A percentile compares a stretch with the other conserved stretches of the same genome.
Evolutionary conservation across 371 early-diverging fungal species (phyloP).

Genomic region (Massospora cicadina): DNA sequence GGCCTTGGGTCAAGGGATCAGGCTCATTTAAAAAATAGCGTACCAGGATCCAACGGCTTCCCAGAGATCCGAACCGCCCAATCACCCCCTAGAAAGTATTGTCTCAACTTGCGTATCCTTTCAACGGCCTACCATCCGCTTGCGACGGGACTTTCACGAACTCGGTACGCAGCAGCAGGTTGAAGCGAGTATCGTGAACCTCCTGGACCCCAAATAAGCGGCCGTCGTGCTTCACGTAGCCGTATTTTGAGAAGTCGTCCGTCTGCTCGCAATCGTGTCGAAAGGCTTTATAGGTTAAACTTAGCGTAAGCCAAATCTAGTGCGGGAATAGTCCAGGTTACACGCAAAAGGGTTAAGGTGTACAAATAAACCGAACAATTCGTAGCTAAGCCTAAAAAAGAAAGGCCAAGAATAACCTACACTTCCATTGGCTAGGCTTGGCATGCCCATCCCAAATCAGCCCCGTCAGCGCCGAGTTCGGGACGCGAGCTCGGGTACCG

Average conservation of each 20-base stretch:
- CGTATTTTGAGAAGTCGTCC: slow-evolving; percentile 58
- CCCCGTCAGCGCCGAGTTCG: slow-evolving; percentile 66
- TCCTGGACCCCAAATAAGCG: slow-evolving; percentile 56
- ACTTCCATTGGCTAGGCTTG: slow-evolving; percentile 29
- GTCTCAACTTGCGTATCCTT: too few species aligned
- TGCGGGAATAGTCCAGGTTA: not conserved
- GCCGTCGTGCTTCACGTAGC: slow-evolving; percentile 80
- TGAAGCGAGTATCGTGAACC: slow-evolving; percentile 47
- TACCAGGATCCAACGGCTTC: slow-evolving; percentile 25
- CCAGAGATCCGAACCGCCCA: slow-evolving; percentile 77
- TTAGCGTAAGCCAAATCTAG: slow-evolving; percentile 8
- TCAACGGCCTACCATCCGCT: slow-evolving; percentile 21
- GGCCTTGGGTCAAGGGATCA: slow-evolving; percentile 9
- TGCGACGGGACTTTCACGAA: slow-evolving; percentile 57
- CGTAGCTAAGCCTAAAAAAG: slow-evolving; percentile 12
- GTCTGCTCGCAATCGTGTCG: slow-evolving; percentile 80
- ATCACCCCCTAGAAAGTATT: slow-evolving; percentile 68
- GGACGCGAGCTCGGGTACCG: slow-evolving; percentile 66
- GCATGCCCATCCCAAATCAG: slow-evolving; percentile 77
- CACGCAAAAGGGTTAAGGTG: not conserved
- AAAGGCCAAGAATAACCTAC: slow-evolving; percentile 19
- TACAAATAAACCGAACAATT: not conserved
- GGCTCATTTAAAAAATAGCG: not conserved
- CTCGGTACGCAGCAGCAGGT: slow-evolving; percentile 54
- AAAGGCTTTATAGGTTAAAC: slow-evolving; percentile 24